Evolutionary conservation across 2,329 filamentous ascomycete species (phyloP).

Genomic region (Trichoderma koningii): DNA sequence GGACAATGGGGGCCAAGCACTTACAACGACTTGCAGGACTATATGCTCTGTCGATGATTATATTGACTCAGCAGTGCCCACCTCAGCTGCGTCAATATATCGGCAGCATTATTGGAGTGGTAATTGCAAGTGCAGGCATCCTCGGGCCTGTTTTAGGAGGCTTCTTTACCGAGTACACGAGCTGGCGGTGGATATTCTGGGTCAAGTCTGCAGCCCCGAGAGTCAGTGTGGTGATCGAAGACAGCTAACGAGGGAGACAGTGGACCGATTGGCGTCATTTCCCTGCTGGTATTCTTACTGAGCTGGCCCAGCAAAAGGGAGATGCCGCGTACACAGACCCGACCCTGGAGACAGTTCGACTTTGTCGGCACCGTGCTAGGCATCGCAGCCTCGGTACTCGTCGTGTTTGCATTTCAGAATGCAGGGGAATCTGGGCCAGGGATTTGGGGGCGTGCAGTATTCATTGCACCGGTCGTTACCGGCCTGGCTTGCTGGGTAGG

Average conservation of each 20-base stretch:
- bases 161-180: conserved; percentile 50
- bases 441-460: conserved; percentile 48
- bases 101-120: conserved; percentile 50
- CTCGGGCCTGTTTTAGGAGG: conserved; percentile 56
- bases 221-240: background rate
- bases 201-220: conserved; percentile 51
- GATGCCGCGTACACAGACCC: conserved; percentile 43
- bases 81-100: conserved; percentile 45
- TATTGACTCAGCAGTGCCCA: conserved; percentile 54
- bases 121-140: conserved; percentile 52
- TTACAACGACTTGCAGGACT: conserved; percentile 41
- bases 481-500: conserved; percentile 37
- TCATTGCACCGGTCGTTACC: conserved; percentile 37
- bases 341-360: conserved; percentile 55
- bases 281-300: conserved; percentile 50
- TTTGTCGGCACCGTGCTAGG: conserved; percentile 56
- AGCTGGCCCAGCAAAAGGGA: conserved; percentile 52
- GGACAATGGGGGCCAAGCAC: background rate
- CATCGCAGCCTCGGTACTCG: conserved; percentile 54
- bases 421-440: conserved; percentile 41
- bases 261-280: conserved; percentile 52
- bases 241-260: conserved; percentile 37
- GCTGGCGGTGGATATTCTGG: conserved; percentile 61
- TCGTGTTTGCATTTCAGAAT: conserved; percentile 61
- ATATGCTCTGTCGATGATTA: conserved; percentile 60